Base-by-base conservation (phyloP, 1,284 basidiomycete species). In the Puccinia sorghi region DNA sequence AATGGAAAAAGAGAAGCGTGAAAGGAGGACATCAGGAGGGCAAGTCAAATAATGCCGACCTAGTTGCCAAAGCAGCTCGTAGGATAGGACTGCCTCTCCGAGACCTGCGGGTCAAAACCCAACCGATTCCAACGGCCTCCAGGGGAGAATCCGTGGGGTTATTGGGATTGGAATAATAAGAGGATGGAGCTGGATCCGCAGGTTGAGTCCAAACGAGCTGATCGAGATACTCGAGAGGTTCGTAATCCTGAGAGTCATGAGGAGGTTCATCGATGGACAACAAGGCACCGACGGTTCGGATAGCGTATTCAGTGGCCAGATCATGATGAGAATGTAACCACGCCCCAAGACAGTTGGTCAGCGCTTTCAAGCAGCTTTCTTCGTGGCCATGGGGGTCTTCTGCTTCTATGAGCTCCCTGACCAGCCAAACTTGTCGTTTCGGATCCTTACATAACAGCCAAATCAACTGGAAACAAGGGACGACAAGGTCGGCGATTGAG, bases 391-490 rank as follows among this genome's bases (percentile, higher is more conserved):
- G 25, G 7, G 66, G 64, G 43, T 77, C 64, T 70, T 70, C 37
- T 69, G 75, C 66, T 59, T 77, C 43, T n/a, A 70, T 77, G 41
- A 77, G 57, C 66, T 70, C 56, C 46, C 46, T 57, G 43, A 70
- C 66, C 12, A 77, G 69, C 75, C 75, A 70, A 43, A 70, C 32
- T 41, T 77, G 75, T 13, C 75, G 75, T 27, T 32, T 56, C 9
- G 75, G 59, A 43, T 77, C 75, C 27, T 77, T 77, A 39, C 75
- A 77, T n/a, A 77, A 22, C n/a, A 77, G 43, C 75, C 75, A 77
- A 37, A 77, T 77, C 43, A 77, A 46, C 39, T 77, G 75, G 46
- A 77, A 69, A 50, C 75, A 77, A 25, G 75, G 75, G 6, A 70
- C 75, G 22, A 70, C 27, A 12, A 70, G 50, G 20, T 69, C 75